phyloP scores from a whole-genome alignment of 208 protist genomes.

The Angomonas desouzai region DNA sequence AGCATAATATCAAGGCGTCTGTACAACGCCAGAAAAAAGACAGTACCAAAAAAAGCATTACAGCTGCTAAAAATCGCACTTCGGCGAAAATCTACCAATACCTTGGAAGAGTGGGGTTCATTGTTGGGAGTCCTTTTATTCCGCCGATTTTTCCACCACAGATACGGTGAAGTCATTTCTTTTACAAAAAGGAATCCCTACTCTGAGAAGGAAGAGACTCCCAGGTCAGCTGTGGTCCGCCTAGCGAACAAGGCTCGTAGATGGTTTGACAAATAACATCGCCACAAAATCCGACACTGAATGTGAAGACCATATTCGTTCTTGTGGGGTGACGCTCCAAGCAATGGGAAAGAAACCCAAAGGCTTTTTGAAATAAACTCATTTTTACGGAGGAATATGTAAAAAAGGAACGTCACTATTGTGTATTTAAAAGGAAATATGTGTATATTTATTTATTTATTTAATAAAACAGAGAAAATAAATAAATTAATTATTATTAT shows the following conservation, averaged over 20 bases:
- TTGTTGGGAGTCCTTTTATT: not conserved
- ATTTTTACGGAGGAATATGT: not conserved
- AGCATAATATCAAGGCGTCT: constrained; percentile 41
- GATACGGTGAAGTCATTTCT: constrained; percentile 31
- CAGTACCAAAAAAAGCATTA: constrained; percentile 57
- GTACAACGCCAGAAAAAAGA: constrained; percentile 67
- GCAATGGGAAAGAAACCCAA: constrained; percentile 31
- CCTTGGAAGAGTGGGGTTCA: not conserved
- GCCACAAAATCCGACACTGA: constrained; percentile 54
- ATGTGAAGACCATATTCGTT: constrained; percentile 58
- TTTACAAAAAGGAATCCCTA: constrained; percentile 36
- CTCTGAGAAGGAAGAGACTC: constrained; percentile 35
- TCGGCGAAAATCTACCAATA: constrained; percentile 65
- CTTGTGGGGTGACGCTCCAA: constrained; percentile 40
- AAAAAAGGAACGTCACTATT: no score
- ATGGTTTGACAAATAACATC: constrained; percentile 68
- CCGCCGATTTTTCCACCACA: constrained; percentile 12
- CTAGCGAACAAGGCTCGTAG: constrained; percentile 47
- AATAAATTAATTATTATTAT: no score
- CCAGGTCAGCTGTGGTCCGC: constrained; percentile 24
- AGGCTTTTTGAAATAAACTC: not conserved
- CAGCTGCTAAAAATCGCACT: constrained; percentile 81
- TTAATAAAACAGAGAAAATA: no score
- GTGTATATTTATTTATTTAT: no score
- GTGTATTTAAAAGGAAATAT: no score